Base-by-base conservation (phyloP, 805 yeast species). In the Komagataella pseudopastoris region DNA sequence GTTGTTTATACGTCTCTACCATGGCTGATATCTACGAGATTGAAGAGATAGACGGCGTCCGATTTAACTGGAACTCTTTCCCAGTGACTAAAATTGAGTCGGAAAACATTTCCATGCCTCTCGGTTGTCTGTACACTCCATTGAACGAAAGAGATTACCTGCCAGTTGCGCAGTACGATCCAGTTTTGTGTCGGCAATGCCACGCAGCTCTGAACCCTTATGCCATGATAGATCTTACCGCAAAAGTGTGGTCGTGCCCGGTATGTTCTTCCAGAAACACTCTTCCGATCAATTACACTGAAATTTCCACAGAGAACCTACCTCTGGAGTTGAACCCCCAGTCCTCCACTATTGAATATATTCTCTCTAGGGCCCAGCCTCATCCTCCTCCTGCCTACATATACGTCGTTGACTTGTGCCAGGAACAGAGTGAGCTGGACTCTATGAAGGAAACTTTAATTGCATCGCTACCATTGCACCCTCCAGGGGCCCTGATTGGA, bases 121-220 rank as follows among this genome's bases (percentile, higher is more conserved):
- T 93, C 44, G 96, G 97, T 46, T 84, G 96, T 52, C 71, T 93
- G 55, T 93, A 89, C 72, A 90, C 97, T n/a, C 99, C 99, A 6
- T 76, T 93, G 59, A 81, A 88, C 60, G 80, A 79, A 53, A 78
- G 86, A 57, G 85, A 83, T 54, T 89, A 83, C 56, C 71, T 88
- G 55, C 83, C 88, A 16, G 69, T 86, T 51, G 88, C 91, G 52
- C 78, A 78, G 59, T 88, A 89, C 67, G 96, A 90, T 65, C 97
- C 97, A 10, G 81, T 82, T 50, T 69, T 79, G 46, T 90, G 97
- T 70, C 76, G 89, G 51, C 80, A 80, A 53, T 93, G 99, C 75
- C 82, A 87, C 56, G 83, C 90, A 4, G 81, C 88, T 44, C 69
- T 93, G 65, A 91, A 90, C 69, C 96, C 96, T 8, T 90, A 80